Evolutionary conservation across 73 alveolate genomes (phyloP).

Genomic region (Paramecium tetraurelia): DNA sequence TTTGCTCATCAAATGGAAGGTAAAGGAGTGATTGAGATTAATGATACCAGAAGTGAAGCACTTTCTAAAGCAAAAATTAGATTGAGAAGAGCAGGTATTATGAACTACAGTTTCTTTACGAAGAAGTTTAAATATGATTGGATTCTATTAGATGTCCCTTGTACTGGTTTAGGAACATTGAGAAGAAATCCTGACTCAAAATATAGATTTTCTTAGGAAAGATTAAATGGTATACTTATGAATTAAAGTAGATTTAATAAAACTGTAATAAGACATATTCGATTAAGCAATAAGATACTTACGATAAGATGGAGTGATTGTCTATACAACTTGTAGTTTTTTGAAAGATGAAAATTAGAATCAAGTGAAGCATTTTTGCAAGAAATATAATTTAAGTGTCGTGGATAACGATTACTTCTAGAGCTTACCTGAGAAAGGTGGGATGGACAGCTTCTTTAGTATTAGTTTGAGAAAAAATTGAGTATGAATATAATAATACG

Average conservation of each 20-base stretch:
- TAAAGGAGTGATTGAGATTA: constrained; percentile 51
- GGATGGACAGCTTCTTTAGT: constrained; percentile 82
- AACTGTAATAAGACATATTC: constrained; percentile 66
- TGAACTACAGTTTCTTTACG: constrained; percentile 62
- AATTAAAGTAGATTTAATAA: constrained; percentile 39
- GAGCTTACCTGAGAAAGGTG: constrained; percentile 66
- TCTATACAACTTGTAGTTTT: constrained; percentile 72
- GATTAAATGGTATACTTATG: constrained; percentile 34
- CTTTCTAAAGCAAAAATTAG: constrained; percentile 71
- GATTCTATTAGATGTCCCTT: constrained; percentile 84
- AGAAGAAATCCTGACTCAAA: constrained; percentile 86
- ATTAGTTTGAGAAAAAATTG: constrained; percentile 62
- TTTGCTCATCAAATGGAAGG: constrained; percentile 62
- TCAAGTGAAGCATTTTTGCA: constrained; percentile 67
- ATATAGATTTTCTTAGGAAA: constrained; percentile 71
- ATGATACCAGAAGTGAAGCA: constrained; percentile 63
- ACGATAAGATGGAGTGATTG: constrained; percentile 58
- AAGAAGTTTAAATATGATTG: constrained; percentile 75
- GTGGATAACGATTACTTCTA: constrained; percentile 65
- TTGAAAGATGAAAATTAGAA: constrained; percentile 72
- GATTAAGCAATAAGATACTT: constrained; percentile 64
- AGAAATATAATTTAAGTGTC: constrained; percentile 71
- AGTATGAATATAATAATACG: not conserved
- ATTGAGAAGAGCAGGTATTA: constrained; percentile 70
- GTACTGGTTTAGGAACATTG: constrained; percentile 78